A percentile compares a stretch with the other conserved stretches of the same genome.
Evolutionary conservation across 495 filamentous ascomycete genomes (phyloP).

Genomic region (Podospora bellae-mahoneyi): DNA sequence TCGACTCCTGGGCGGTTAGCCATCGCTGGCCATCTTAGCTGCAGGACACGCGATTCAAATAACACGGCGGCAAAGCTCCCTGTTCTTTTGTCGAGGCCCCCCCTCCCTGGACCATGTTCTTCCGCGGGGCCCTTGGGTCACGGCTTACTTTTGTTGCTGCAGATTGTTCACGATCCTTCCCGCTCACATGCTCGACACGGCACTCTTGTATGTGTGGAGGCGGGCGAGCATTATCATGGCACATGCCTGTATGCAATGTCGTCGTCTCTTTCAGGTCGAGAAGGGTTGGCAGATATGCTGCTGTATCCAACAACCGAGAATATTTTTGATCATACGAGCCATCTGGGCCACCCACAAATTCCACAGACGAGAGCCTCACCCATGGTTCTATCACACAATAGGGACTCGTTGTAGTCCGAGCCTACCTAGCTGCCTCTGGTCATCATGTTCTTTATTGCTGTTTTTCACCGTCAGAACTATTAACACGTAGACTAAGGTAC

Average conservation of each 20-base stretch:
- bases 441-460: not conserved
- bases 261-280: not conserved
- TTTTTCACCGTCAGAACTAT: not conserved
- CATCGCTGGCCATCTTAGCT: not conserved
- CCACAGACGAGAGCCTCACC: not conserved
- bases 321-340: not conserved
- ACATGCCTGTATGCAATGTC: not conserved
- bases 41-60: slow-evolving; percentile 2
- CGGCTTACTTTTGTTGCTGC: not conserved
- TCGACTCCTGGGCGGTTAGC: slow-evolving; percentile 11
- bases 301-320: not conserved
- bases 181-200: not conserved
- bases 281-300: not conserved
- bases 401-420: not conserved
- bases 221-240: not conserved
- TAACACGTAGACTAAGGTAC: not conserved
- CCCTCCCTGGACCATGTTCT: slow-evolving; percentile 5
- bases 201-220: not conserved
- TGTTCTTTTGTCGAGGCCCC: slow-evolving; percentile 5
- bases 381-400: not conserved
- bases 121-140: slow-evolving; percentile 1
- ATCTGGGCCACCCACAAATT: not conserved
- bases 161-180: slow-evolving; percentile 2
- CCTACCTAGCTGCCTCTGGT: not conserved
- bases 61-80: slow-evolving; percentile 5